phyloP scores from a whole-genome alignment of 192 early-diverging fungal species.

The Phycomyces blakesleeanus region DNA sequence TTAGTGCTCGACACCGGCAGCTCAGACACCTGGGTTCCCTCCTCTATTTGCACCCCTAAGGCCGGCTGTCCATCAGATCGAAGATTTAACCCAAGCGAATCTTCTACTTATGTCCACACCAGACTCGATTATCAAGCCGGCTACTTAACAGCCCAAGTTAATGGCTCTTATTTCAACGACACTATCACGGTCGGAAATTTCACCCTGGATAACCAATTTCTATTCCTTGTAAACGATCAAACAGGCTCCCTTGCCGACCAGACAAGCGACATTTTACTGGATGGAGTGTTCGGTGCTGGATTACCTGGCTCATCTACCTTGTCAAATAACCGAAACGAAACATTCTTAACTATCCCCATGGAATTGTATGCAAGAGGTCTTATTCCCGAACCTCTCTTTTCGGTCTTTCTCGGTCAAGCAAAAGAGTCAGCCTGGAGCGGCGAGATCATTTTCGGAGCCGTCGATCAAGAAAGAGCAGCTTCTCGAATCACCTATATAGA shows the following conservation, averaged over 20 bases:
- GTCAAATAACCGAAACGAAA: not conserved
- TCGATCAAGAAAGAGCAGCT: not conserved
- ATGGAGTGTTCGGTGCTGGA: conserved; percentile 25
- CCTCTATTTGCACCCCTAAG: conserved; percentile 1
- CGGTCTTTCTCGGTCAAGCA: conserved; percentile 4
- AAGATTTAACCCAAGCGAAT: not conserved
- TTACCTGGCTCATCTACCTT: conserved; percentile 1
- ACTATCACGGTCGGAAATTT: not conserved
- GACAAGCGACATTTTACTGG: conserved; percentile 9
- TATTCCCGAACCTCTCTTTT: conserved; percentile 20
- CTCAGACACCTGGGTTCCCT: conserved; percentile 34
- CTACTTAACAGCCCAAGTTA: not conserved
- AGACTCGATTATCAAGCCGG: not conserved
- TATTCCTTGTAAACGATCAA: not conserved
- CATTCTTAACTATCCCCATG: conserved; percentile 10
- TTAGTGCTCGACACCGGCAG: conserved; percentile 34
- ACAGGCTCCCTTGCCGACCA: conserved; percentile 18
- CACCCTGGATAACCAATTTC: not conserved
- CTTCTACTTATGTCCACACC: not conserved
- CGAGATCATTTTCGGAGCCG: conserved; percentile 16
- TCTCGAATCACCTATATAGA: conserved; percentile 2
- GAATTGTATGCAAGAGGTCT: not conserved
- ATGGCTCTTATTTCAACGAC: not conserved
- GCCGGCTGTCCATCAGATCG: conserved; percentile 6
- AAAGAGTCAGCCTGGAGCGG: not conserved